Evolutionary conservation across 2,329 filamentous ascomycete species (phyloP).

Genomic region (Penicillium expansum): DNA sequence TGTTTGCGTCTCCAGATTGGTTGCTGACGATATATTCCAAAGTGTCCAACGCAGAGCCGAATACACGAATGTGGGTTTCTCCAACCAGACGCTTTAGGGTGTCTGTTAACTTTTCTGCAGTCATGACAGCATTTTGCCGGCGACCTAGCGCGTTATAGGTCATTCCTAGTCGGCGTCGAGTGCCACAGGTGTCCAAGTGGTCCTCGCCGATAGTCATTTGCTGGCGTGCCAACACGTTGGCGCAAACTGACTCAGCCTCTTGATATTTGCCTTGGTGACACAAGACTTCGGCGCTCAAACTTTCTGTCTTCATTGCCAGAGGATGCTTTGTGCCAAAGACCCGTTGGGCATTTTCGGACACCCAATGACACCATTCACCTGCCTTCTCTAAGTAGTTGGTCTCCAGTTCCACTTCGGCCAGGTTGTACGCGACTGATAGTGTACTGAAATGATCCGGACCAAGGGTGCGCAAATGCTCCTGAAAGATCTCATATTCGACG

Average conservation of each 20-base stretch:
- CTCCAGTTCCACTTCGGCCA: slow-evolving; percentile 31
- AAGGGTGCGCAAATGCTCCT: slow-evolving; percentile 29
- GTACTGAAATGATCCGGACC: slow-evolving; percentile 32
- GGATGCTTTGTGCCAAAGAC: slow-evolving; percentile 28
- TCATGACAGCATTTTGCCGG: slow-evolving; percentile 24
- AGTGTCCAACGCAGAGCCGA: slow-evolving; percentile 20
- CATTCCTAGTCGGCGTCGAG: slow-evolving; percentile 27
- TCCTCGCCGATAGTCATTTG: slow-evolving; percentile 35
- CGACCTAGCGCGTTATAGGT: slow-evolving; percentile 25
- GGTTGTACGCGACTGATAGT: slow-evolving; percentile 25
- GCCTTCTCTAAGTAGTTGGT: slow-evolving; percentile 26
- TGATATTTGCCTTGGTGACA: slow-evolving; percentile 25
- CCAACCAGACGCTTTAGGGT: slow-evolving; percentile 25
- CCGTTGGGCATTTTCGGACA: slow-evolving; percentile 27
- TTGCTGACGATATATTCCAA: slow-evolving; percentile 26
- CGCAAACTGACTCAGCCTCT: slow-evolving; percentile 31
- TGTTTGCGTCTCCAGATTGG: slow-evolving; percentile 10
- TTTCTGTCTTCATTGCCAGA: slow-evolving; percentile 30
- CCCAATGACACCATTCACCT: slow-evolving; percentile 33
- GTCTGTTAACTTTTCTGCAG: slow-evolving; percentile 23
- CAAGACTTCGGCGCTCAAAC: slow-evolving; percentile 30
- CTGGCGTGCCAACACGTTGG: slow-evolving; percentile 33
- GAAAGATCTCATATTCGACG: slow-evolving; percentile 31
- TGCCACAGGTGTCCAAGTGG: slow-evolving; percentile 30
- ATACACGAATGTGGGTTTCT: slow-evolving; percentile 28